A percentile compares a stretch with the other conserved stretches of the same genome.
Conservation (phyloP, 441 rosid species). For the Rhodomyrtus psidioides region DNA sequence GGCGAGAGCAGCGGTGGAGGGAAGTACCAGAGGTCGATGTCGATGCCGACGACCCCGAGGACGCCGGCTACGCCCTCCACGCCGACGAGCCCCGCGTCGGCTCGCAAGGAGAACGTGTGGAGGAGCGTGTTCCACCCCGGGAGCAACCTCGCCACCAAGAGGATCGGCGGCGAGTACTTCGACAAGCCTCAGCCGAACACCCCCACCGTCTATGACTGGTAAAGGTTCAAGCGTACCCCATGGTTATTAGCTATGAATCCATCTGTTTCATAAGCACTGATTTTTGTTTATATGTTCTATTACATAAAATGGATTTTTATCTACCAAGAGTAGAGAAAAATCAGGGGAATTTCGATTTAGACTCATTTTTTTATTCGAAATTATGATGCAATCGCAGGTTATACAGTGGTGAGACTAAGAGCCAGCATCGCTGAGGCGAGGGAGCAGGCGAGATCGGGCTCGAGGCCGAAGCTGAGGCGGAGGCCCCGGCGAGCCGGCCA, state of each 20-base stretch:
- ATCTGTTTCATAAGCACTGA: background rate
- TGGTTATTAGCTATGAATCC: background rate
- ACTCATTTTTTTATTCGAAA: background rate
- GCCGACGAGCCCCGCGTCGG: slow-evolving; percentile 51
- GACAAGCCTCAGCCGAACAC: slow-evolving; percentile 83
- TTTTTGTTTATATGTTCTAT: background rate
- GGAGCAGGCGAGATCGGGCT: background rate
- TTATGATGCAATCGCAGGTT: slow-evolving; percentile 36
- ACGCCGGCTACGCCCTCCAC: slow-evolving; percentile 66
- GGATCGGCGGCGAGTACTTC: slow-evolving; percentile 53
- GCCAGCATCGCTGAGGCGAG: slow-evolving; percentile 51
- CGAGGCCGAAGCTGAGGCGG: background rate
- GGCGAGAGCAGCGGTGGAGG: slow-evolving; percentile 11
- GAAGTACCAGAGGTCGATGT: slow-evolving; percentile 31
- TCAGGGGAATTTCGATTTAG: background rate
- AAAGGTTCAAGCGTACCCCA: background rate
- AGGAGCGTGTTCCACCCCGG: slow-evolving; percentile 96
- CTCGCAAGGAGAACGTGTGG: slow-evolving; percentile 85
- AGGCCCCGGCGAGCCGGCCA: background rate
- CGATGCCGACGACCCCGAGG: slow-evolving; percentile 38
- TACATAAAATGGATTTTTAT: background rate
- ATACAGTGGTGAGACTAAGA: slow-evolving; percentile 80
- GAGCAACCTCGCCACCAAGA: slow-evolving; percentile 75
- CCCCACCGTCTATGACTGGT: slow-evolving; percentile 96
- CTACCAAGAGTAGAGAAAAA: background rate